phyloP scores from a whole-genome alignment of 768 basidiomycete species.

The Auricularia sp. region DNA sequence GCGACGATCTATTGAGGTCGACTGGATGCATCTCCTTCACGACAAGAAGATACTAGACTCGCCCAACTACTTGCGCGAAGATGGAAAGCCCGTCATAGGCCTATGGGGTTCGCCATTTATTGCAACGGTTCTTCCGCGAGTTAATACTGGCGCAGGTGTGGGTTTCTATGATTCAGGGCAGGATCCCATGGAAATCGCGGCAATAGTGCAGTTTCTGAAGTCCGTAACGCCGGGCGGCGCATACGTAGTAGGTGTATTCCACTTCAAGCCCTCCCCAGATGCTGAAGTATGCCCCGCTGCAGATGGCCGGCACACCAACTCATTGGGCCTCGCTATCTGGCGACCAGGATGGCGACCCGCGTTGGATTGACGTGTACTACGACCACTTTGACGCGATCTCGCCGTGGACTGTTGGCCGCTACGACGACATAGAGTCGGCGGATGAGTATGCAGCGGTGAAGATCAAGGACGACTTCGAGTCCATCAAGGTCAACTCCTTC shows the following conservation, averaged over 20 bases:
- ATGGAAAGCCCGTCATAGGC: conserved; percentile 58
- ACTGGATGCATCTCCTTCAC: conserved; percentile 63
- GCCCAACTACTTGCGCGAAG: conserved; percentile 63
- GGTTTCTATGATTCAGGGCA: conserved; percentile 56
- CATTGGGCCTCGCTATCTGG: conserved; percentile 64
- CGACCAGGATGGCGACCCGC: conserved; percentile 62
- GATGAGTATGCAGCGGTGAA: conserved; percentile 52
- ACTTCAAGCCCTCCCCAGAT: background rate
- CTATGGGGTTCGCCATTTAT: conserved; percentile 47
- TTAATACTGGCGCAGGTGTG: conserved; percentile 39
- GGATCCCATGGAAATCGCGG: conserved; percentile 46
- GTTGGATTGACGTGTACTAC: conserved; percentile 58
- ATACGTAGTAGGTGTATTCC: conserved; percentile 34
- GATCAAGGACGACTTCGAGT: conserved; percentile 53
- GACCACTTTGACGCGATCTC: conserved; percentile 72
- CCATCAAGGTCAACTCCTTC: conserved; percentile 41
- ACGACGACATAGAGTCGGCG: conserved; percentile 46
- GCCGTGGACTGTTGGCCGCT: conserved; percentile 77
- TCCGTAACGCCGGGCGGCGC: conserved; percentile 58
- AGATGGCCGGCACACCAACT: conserved; percentile 53
- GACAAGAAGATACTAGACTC: conserved; percentile 54
- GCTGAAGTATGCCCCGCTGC: background rate
- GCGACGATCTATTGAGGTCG: conserved; percentile 53
- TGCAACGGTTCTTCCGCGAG: conserved; percentile 1
- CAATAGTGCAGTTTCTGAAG: conserved; percentile 48